phyloP scores from a whole-genome alignment of 106 monocot genomes.

The Chionographis japonica region DNA sequence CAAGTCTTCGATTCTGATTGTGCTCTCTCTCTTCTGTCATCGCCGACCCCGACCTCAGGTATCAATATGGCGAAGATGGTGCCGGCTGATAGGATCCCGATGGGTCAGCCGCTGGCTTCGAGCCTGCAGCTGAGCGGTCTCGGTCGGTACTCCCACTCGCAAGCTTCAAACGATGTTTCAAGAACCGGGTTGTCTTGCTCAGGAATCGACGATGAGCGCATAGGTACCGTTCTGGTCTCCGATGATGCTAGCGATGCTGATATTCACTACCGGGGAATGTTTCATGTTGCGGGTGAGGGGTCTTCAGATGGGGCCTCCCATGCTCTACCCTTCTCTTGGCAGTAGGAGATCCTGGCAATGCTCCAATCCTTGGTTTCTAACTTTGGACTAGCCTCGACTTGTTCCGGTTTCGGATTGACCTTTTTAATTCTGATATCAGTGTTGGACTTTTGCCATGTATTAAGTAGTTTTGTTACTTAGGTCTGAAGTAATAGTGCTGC shows the following conservation, averaged over 20 bases:
- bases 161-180: slow-evolving; percentile 17
- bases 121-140: slow-evolving; percentile 1
- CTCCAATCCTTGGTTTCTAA: too few species aligned
- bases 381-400: too few species aligned
- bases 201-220: slow-evolving; percentile 23
- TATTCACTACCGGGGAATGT: slow-evolving; percentile 23
- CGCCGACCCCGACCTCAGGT: slow-evolving; percentile 10
- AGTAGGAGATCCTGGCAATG: slow-evolving; percentile 3
- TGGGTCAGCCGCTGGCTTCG: slow-evolving; percentile 15
- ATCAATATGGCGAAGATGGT: slow-evolving; percentile 12
- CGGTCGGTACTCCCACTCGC: slow-evolving; percentile 11
- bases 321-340: slow-evolving; percentile 37
- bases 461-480: too few species aligned
- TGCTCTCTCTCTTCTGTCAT: slow-evolving; percentile 78
- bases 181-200: slow-evolving; percentile 28
- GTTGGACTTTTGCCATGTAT: too few species aligned
- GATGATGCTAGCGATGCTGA: slow-evolving; percentile 16
- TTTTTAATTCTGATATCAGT: too few species aligned
- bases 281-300: slow-evolving; percentile 20
- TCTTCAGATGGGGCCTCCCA: slow-evolving; percentile 8
- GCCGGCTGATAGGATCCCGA: slow-evolving; percentile 13
- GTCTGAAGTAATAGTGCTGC: too few species aligned
- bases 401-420: too few species aligned
- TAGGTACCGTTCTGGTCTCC: slow-evolving; percentile 22
- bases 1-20: slow-evolving; percentile 42